Conservation (phyloP, 2,329 filamentous ascomycete genomes). For the Cadophora malorum region DNA sequence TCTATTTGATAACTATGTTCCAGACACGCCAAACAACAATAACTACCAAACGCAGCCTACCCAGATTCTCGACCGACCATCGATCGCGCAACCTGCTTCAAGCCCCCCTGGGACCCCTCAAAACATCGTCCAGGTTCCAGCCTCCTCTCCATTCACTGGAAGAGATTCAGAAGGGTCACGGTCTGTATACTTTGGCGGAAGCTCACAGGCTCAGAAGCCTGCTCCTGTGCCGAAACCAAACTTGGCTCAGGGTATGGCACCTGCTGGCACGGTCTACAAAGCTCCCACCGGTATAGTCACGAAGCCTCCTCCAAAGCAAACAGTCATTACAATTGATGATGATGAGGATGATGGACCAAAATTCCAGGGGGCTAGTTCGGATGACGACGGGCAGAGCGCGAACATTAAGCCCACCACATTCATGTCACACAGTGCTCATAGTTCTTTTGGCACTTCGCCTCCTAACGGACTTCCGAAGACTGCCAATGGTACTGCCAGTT, state of each 20-base stretch:
- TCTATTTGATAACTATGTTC: conserved; percentile 52
- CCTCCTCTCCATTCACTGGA: conserved; percentile 73
- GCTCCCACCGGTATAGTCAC: conserved; percentile 51
- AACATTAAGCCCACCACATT: conserved; percentile 68
- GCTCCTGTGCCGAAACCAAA: conserved; percentile 3
- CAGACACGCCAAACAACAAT: conserved; percentile 41
- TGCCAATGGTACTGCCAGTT: conserved; percentile 53
- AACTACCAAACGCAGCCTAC: conserved; percentile 51
- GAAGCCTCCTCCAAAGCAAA: conserved; percentile 46
- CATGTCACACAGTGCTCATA: conserved; percentile 49
- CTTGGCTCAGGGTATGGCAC: conserved; percentile 71
- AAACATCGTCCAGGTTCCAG: conserved; percentile 75
- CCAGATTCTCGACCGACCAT: conserved; percentile 43
- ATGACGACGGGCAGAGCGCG: conserved; percentile 61
- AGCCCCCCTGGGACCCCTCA: conserved; percentile 39
- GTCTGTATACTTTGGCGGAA: conserved; percentile 15
- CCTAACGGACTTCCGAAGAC: conserved; percentile 39
- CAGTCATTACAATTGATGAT: conserved; percentile 58
- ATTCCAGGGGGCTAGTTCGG: conserved; percentile 68
- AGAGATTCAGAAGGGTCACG: conserved; percentile 26
- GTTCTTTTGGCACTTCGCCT: conserved; percentile 48
- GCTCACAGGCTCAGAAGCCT: conserved; percentile 4
- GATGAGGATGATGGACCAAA: conserved; percentile 62
- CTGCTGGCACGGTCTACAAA: conserved; percentile 75
- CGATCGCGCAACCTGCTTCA: conserved; percentile 40